A percentile compares a stretch with the other conserved stretches of the same genome.
Evolutionary conservation across 2,329 filamentous ascomycete species (phyloP).

Genomic region (Arthroderma sp.): DNA sequence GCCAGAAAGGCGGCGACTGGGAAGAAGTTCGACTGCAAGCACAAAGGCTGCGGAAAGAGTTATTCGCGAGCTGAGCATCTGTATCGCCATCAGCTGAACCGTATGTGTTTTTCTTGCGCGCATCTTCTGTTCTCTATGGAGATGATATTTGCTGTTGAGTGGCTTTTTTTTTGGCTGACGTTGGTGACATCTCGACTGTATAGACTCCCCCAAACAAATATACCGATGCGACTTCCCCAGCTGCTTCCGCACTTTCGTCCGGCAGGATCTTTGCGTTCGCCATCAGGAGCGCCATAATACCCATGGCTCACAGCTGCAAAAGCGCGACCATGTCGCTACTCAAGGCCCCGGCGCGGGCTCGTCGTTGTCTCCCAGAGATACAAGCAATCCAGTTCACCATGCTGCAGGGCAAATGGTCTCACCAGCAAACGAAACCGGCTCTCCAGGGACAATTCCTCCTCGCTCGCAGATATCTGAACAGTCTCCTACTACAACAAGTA

Average conservation of each 20-base stretch:
- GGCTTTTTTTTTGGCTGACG: neutral
- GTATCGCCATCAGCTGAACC: conserved; percentile 92
- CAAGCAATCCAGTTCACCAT: neutral
- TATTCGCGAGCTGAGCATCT: conserved; percentile 95
- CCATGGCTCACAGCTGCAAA: conserved; percentile 40
- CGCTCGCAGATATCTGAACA: conserved; percentile 1
- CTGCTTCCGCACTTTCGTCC: conserved; percentile 80
- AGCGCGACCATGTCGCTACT: conserved; percentile 35
- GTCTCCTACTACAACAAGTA: conserved; percentile 3
- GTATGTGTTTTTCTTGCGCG: conserved; percentile 39
- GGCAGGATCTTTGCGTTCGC: conserved; percentile 80
- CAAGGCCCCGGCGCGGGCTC: conserved; percentile 18
- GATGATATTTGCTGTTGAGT: neutral
- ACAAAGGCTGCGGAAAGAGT: conserved; percentile 82
- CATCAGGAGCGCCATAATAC: conserved; percentile 71
- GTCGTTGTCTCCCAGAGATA: neutral
- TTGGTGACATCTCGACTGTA: neutral
- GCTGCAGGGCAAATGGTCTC: conserved; percentile 22
- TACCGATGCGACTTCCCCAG: conserved; percentile 88
- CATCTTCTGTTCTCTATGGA: neutral
- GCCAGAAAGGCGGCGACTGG: conserved; percentile 36
- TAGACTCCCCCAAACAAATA: conserved; percentile 86
- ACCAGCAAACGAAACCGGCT: conserved; percentile 7
- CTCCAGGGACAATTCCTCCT: conserved; percentile 4
- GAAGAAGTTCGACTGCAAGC: conserved; percentile 62